phyloP scores from a whole-genome alignment of 768 basidiomycete genomes.

The Podaxis sp. region DNA sequence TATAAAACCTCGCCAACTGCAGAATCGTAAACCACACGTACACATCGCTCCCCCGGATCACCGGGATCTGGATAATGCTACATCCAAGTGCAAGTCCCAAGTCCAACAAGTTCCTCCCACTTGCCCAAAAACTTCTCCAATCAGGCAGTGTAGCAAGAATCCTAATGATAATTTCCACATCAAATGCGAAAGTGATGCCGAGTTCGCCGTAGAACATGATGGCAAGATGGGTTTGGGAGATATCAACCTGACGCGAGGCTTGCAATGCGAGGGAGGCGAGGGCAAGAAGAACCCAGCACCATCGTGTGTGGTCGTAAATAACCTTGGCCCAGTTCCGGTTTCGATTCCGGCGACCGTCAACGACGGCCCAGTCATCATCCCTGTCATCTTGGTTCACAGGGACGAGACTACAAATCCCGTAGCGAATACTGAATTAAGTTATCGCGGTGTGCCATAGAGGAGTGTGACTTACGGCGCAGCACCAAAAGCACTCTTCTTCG shows the following conservation, averaged over 20 bases:
- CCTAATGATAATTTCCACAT: constrained; percentile 81
- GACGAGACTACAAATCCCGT: constrained; percentile 21
- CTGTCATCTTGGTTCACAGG: constrained; percentile 42
- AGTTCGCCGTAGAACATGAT: constrained; percentile 66
- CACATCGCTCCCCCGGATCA: constrained; percentile 52
- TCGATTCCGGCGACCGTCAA: constrained; percentile 32
- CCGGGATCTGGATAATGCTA: constrained; percentile 82
- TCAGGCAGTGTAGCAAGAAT: constrained; percentile 69
- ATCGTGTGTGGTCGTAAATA: constrained; percentile 54
- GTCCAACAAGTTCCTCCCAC: constrained; percentile 73
- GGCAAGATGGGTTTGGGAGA: constrained; percentile 37
- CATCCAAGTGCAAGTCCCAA: constrained; percentile 68
- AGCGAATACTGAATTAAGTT: not conserved
- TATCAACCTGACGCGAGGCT: constrained; percentile 57
- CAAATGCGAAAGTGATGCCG: constrained; percentile 77
- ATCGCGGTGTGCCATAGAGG: not conserved
- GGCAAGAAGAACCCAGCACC: constrained; percentile 75
- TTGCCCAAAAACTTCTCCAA: constrained; percentile 74
- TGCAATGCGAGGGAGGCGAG: constrained; percentile 69
- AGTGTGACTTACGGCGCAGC: constrained; percentile 57
- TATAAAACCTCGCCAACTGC: constrained; percentile 83
- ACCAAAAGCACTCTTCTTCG: constrained; percentile 89
- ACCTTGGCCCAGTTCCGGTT: constrained; percentile 45
- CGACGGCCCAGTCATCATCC: constrained; percentile 59
- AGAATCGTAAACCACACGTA: constrained; percentile 93